Base-by-base conservation (phyloP, 371 early-diverging fungal genomes). In the Enterocytospora artemiae region DNA sequence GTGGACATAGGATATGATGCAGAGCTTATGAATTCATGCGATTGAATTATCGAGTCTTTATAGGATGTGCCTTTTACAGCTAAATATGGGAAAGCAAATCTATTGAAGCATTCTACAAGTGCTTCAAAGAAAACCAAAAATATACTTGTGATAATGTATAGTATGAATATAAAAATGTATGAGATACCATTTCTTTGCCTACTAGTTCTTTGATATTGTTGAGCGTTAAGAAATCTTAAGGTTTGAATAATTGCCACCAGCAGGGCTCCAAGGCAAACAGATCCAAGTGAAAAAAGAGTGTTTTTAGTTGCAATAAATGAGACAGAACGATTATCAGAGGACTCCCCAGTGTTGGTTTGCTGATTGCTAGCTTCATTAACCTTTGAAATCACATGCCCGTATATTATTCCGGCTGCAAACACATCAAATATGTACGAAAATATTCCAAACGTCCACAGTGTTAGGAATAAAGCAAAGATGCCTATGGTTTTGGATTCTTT, bases 21-120 rank as follows among this genome's bases (percentile, higher is more conserved):
- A 3, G 3, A 22, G 3, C 27, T 14, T 14, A 18, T 2, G 3
- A 57, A 28, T 9, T 59, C 36, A 4, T 4, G 49, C 2, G 60
- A 59, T 3, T 46, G 14, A 24, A 18, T 24, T n/a, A 59, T 24
- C 33, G 60, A 59, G 5, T 59, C 52, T 25, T 36, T 32, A 48
- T 57, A 59, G 12, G 22, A 16, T 16, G 44, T 48, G 20, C 52
- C 52, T 20, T 43, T 28, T 14, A 59, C 27, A 18, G 49, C 48
- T 24, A 51, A 2, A 28, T 59, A 59, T 7, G 58, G n/a, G 36
- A 52, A 51, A 12, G 51, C 60, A 46, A 59, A 34, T 14, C n/a
- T 16, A 28, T 59, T 59, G 4, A 46, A 4, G 7, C 16, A 4
- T 27, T 30, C 16, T 4, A 59, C 25, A 24, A 59, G 9, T 20